Evolutionary conservation across 768 basidiomycete genomes (phyloP).

Genomic region (Boletellus ananas): DNA sequence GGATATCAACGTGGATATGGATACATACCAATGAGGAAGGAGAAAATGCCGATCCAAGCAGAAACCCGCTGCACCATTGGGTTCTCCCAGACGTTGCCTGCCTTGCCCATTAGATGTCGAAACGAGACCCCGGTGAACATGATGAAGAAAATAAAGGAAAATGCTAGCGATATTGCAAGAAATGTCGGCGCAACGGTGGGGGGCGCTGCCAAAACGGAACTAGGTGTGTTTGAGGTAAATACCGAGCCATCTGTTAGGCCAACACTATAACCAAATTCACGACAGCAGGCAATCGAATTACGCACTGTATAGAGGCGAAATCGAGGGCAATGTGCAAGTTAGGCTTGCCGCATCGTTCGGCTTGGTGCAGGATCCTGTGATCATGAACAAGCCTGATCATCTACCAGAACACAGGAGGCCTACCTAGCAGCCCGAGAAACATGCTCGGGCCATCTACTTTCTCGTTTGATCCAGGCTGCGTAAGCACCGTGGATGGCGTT

Average conservation of each 20-base stretch:
- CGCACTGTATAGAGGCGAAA: conserved; percentile 63
- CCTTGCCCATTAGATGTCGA: conserved; percentile 58
- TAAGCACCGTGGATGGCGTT: conserved; percentile 48
- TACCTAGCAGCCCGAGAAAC: conserved; percentile 65
- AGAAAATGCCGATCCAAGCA: conserved; percentile 73
- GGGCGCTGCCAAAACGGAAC: conserved; percentile 55
- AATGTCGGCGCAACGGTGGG: conserved; percentile 58
- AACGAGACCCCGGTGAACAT: conserved; percentile 63
- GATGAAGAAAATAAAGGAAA: conserved; percentile 61
- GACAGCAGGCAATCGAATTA: background rate
- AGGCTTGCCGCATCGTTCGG: conserved; percentile 44
- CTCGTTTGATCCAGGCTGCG: conserved; percentile 30
- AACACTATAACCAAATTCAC: background rate
- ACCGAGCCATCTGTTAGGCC: conserved; percentile 53
- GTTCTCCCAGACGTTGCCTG: conserved; percentile 47
- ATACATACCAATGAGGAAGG: conserved; percentile 65
- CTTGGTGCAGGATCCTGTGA: conserved; percentile 64
- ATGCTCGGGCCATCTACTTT: conserved; percentile 63
- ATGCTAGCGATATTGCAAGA: conserved; percentile 55
- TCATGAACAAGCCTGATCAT: background rate
- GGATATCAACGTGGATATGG: background rate
- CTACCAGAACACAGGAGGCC: conserved; percentile 7
- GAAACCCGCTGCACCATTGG: conserved; percentile 55
- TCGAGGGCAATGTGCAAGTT: conserved; percentile 52
- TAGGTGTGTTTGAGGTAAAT: conserved; percentile 55